Conservation (phyloP, 768 basidiomycete genomes). For the Suillus brevipes region DNA sequence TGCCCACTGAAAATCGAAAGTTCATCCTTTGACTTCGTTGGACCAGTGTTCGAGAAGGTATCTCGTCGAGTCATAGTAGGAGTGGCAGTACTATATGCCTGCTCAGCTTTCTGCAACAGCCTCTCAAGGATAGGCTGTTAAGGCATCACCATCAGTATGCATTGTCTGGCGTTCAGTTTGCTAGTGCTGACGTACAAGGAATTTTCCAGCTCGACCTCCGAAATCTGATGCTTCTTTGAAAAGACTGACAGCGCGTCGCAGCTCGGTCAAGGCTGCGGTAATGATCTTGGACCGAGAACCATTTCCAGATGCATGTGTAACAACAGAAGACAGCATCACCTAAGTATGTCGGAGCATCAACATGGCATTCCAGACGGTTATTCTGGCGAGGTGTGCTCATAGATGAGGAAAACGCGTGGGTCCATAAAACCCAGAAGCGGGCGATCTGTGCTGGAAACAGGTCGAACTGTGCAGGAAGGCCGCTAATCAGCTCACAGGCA, state of each 20-base stretch:
- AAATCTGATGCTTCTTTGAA: constrained; percentile 62
- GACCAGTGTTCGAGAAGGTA: constrained; percentile 55
- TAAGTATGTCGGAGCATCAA: constrained; percentile 25
- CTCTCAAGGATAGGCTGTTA: constrained; percentile 64
- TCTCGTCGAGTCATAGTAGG: constrained; percentile 46
- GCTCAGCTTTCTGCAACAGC: constrained; percentile 59
- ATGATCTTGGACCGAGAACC: constrained; percentile 62
- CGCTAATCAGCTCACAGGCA: constrained; percentile 57
- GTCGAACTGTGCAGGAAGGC: constrained; percentile 48
- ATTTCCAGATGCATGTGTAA: constrained; percentile 56
- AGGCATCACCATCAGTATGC: background rate
- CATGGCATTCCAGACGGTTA: constrained; percentile 1
- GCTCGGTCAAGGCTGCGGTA: constrained; percentile 64
- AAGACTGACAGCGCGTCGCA: constrained; percentile 58
- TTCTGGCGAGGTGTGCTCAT: constrained; percentile 36
- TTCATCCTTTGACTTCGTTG: constrained; percentile 59
- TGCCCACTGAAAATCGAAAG: constrained; percentile 76
- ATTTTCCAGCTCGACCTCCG: constrained; percentile 70
- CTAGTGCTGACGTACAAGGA: constrained; percentile 48
- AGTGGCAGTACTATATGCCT: constrained; percentile 48
- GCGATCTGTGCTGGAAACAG: constrained; percentile 59
- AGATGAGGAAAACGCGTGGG: constrained; percentile 66
- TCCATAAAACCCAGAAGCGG: constrained; percentile 74
- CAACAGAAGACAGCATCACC: constrained; percentile 80
- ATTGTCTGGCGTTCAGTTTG: background rate